Evolutionary conservation across 1,284 basidiomycete species (phyloP).

Genomic region (Tausonia pullulans): DNA sequence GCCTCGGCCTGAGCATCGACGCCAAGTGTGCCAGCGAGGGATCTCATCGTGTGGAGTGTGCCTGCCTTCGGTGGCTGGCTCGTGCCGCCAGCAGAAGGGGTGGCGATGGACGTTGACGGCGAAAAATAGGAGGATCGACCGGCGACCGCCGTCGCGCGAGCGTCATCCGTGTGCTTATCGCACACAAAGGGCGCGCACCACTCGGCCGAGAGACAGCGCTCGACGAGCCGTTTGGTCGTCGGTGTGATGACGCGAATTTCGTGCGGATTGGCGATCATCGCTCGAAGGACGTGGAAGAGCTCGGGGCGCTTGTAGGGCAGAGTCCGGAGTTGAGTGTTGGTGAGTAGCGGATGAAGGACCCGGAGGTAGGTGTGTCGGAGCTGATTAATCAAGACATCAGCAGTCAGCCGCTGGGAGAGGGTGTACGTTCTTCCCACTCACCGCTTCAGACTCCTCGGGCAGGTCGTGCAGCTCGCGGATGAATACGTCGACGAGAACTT

Average conservation of each 20-base stretch:
- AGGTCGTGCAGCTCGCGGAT: slow-evolving; percentile 81
- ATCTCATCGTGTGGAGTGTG: not conserved
- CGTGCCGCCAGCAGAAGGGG: too few relatives aligned
- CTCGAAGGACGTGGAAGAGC: slow-evolving; percentile 72
- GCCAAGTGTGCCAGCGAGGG: not conserved
- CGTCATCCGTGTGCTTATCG: too few relatives aligned
- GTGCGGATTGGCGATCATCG: slow-evolving; percentile 57
- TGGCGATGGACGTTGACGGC: too few relatives aligned
- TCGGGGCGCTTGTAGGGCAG: slow-evolving; percentile 81
- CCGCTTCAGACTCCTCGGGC: slow-evolving; percentile 86
- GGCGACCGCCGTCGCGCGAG: too few relatives aligned
- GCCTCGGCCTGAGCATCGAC: not conserved
- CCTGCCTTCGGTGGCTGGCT: not conserved
- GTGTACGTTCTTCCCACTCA: slow-evolving; percentile 35
- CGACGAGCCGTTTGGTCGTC: slow-evolving; percentile 84
- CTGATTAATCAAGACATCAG: slow-evolving; percentile 35
- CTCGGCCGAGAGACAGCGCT: slow-evolving; percentile 72
- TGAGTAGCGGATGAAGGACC: slow-evolving; percentile 87
- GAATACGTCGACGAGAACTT: slow-evolving; percentile 93
- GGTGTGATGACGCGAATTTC: slow-evolving; percentile 64
- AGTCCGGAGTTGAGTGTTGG: slow-evolving; percentile 76
- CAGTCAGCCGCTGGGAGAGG: slow-evolving; percentile 8
- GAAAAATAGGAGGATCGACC: too few relatives aligned
- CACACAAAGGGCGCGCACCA: slow-evolving; percentile 50
- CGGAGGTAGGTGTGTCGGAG: slow-evolving; percentile 93